Base-by-base conservation (phyloP, 352 stramenopile species). In the Elongisporangium undulatum region DNA sequence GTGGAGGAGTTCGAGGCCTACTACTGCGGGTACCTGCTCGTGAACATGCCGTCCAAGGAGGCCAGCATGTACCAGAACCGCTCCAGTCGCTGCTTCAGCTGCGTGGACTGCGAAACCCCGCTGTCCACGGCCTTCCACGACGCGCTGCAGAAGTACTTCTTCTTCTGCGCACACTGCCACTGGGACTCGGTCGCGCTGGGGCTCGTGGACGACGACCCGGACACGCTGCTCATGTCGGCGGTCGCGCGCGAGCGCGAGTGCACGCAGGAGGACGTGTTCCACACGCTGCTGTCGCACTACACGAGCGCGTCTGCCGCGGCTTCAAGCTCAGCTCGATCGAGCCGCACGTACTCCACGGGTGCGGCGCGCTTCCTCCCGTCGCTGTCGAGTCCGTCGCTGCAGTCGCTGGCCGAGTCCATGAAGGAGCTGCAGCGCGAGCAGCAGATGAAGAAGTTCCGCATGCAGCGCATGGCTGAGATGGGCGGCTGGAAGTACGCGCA, bases 1-100 rank as follows among this genome's bases (percentile, higher is more conserved):
- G 64, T 94, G 21, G 76, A 95, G 57, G 87, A 96, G 69, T 94
- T 96, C 56, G 85, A 96, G 71, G 87, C 84, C 13, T 96, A 92
- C 69, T 96, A 95, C 71, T 96, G 87, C 66, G 72, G 82, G 26
- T 86, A 87, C 26, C 68, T 91, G 66, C 71, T 95, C 51, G 81
- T 93, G 48, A 96, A 96, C 64, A 63, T 96, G 71, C 82, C 87
- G 24, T 95, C 87, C 13, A 95, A 94, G 54, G 87, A 96, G 58
- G 87, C 87, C 20, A 82, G 67, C 55, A 75, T 87, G 69, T 95
- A 93, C 71, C 87, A 95, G 81, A 94, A 95, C 68, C 84, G 87
- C 61, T 94, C 84, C 52, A 90, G 80, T 24, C 82, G 85, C 48
- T 90, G 79, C 74, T 95, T 96, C 63, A 82, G 71, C 59, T 96